These are phyloP conservation scores for Saccharomyces hybrid DNA, from an alignment of 1,139 yeast species.

Conservation along the genomic window DNA sequence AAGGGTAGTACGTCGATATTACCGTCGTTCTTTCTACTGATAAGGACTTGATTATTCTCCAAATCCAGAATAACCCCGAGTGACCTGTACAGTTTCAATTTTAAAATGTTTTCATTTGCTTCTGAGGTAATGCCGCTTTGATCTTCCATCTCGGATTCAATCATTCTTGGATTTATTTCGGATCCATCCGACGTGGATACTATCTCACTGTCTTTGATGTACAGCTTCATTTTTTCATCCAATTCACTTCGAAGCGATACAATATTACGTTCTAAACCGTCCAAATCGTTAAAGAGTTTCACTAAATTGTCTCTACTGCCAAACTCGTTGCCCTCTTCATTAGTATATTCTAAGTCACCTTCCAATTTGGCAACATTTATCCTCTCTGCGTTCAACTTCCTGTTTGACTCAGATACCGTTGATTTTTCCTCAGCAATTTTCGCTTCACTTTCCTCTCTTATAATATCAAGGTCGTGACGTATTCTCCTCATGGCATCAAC, in stretches of 20 bases:
- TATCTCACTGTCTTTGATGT: slow-evolving; percentile 6
- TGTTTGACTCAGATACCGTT: slow-evolving; percentile 9
- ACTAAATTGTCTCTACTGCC: slow-evolving; percentile 14
- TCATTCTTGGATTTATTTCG: slow-evolving; percentile 5
- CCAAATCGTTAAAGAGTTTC: slow-evolving; percentile 17
- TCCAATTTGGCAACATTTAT: slow-evolving; percentile 8
- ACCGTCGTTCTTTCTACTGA: slow-evolving; percentile 13
- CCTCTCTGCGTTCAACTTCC: slow-evolving; percentile 7
- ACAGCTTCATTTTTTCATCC: slow-evolving; percentile 15
- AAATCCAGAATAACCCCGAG: slow-evolving; percentile 26
- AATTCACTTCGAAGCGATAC: slow-evolving; percentile 13
- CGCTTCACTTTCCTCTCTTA: slow-evolving; percentile 10
- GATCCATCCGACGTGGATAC: slow-evolving; percentile 7
- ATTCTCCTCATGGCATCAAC: slow-evolving; percentile 15
- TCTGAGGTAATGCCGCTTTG: slow-evolving; percentile 7
- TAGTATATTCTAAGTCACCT: slow-evolving; percentile 9
- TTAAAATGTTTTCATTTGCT: slow-evolving; percentile 20
- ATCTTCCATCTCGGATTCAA: slow-evolving; percentile 10
- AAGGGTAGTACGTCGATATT: slow-evolving; percentile 23
- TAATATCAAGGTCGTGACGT: slow-evolving; percentile 11
- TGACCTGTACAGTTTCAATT: slow-evolving; percentile 27
- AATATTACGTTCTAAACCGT: slow-evolving; percentile 16
- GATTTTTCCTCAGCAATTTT: slow-evolving; percentile 8
- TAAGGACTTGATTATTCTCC: slow-evolving; percentile 23
- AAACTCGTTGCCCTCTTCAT: slow-evolving; percentile 14